Evolutionary conservation across 2,329 filamentous ascomycete species (phyloP), one percentile per base, ranked within the genome.

Genomic region (Alternaria ventricosa): DNA sequence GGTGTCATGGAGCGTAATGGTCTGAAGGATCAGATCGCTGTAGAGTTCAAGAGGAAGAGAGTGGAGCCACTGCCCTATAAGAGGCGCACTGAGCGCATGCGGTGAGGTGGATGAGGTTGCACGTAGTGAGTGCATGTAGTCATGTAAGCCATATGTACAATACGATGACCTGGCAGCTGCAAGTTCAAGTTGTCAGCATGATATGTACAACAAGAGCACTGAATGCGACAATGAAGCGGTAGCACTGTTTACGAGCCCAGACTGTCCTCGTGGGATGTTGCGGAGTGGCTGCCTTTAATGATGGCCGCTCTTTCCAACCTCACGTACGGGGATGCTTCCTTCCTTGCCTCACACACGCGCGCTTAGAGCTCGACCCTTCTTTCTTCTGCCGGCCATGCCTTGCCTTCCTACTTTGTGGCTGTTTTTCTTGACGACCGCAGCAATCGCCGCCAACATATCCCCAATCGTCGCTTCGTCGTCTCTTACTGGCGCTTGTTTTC

Each of bases 21-120:
- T 64, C 85, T 96, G 66, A 86, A 88, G 27, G 93, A 93, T 51
- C 69, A 78, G 63, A 89, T 89, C 62, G 90, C 96, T 75, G 79
- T 97, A 67, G 93, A 97, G 83, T 92, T 97, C 81, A 92, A 92
- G 84, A 88, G 89, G 76, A 91, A 91, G 83, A 92, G 89, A 75
- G 87, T 95, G 64, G 87, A 92, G 83, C 86, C 87, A 65, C 76
- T 90, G 74, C 88, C 88, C 10, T 89, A 90, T 75, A 88, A 89
- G 83, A 86, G 87, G 78, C 84, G 87, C 78, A 81, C 81, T 18
- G 79, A 81, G 67, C 78, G 83, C 61, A 85, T 82, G 74, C 79
- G 83, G 68, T 85, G 70, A 67, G 67, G 10, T 27, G 9, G 22
- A 36, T 55, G 43, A 33, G 30, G 45, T 22, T 25, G 55, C 46